These are phyloP conservation scores for Articulospora tetracladia DNA, from an alignment of 495 filamentous ascomycete species.

Conservation along the genomic window DNA sequence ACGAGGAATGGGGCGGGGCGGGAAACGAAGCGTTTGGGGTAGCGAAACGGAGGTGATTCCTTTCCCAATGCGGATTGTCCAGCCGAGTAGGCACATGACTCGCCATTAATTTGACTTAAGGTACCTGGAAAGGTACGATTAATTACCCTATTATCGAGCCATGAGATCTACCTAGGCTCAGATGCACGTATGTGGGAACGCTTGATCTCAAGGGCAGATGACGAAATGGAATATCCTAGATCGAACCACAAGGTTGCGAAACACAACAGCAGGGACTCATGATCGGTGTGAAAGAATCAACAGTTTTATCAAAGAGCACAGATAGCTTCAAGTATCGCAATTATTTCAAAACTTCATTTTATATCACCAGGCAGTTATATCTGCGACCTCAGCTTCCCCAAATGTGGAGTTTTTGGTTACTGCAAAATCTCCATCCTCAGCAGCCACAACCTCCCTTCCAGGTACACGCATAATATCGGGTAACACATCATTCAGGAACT, in stretches of 20 bases:
- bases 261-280: no score
- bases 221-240: no score
- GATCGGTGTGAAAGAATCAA: background rate
- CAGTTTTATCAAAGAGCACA: no score
- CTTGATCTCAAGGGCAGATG: no score
- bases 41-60: background rate
- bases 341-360: background rate
- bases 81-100: background rate
- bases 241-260: no score
- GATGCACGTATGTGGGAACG: no score
- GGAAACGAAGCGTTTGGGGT: background rate
- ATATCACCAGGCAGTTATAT: constrained; percentile 87
- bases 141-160: no score
- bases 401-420: constrained; percentile 81
- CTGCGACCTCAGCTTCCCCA: constrained; percentile 92
- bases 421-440: constrained; percentile 41
- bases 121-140: background rate
- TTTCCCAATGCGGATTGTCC: background rate
- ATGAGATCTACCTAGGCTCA: no score
- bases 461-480: constrained; percentile 79
- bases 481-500: constrained; percentile 77
- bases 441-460: constrained; percentile 38
- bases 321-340: no score
- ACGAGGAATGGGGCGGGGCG: background rate
- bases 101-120: background rate